phyloP scores from a whole-genome alignment of 768 basidiomycete genomes.

The Pleurotus citrinopileatus region DNA sequence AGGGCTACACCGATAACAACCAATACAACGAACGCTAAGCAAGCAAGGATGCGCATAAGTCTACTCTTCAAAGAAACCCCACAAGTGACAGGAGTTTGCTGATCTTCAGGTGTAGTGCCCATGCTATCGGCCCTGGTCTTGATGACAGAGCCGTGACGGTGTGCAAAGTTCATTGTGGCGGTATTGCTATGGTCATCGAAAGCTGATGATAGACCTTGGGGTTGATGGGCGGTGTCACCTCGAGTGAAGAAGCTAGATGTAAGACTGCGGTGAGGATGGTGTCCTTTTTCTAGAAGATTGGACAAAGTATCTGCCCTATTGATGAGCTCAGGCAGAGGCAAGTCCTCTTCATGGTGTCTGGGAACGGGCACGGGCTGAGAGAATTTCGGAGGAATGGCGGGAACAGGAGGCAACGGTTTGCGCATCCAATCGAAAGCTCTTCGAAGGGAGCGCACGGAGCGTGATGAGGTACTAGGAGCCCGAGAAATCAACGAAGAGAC shows the following conservation, averaged over 20 bases:
- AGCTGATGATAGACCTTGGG: conserved; percentile 17
- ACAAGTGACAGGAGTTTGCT: background rate
- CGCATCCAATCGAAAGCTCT: conserved; percentile 39
- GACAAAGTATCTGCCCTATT: conserved; percentile 45
- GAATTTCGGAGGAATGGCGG: conserved; percentile 45
- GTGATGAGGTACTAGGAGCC: conserved; percentile 32
- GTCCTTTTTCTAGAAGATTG: conserved; percentile 50
- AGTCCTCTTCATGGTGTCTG: conserved; percentile 40
- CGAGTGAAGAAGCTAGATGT: conserved; percentile 17
- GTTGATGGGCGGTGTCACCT: conserved; percentile 4
- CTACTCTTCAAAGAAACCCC: background rate
- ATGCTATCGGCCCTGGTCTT: background rate
- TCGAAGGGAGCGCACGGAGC: conserved; percentile 27
- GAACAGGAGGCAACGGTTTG: conserved; percentile 62
- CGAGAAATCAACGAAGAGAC: conserved; percentile 52
- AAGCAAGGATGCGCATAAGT: conserved; percentile 24
- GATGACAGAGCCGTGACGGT: background rate
- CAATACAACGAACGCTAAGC: conserved; percentile 31
- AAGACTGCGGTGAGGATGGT: conserved; percentile 48
- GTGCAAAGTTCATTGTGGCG: background rate
- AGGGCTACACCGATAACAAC: conserved; percentile 42
- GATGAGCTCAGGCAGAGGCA: conserved; percentile 51
- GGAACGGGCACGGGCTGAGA: conserved; percentile 38
- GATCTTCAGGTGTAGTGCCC: background rate
- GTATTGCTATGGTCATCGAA: conserved; percentile 16